phyloP scores from a whole-genome alignment of 1,284 basidiomycete genomes.

The Marasmius sp. region DNA sequence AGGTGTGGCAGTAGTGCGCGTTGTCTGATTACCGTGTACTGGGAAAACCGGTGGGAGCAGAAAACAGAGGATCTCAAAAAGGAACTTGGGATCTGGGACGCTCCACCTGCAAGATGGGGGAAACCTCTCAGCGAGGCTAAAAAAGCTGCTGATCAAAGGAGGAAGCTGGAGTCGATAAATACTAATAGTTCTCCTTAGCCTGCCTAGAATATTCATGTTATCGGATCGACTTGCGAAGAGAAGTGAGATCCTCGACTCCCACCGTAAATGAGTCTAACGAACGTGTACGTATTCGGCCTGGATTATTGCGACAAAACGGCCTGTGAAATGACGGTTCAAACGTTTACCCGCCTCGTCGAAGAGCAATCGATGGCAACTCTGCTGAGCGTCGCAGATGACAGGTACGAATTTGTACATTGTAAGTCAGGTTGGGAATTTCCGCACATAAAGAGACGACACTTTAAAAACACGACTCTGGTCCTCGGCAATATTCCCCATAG shows the following conservation, averaged over 20 bases:
- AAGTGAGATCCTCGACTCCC: not conserved
- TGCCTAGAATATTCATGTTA: not conserved
- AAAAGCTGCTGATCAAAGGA: slow-evolving; percentile 35
- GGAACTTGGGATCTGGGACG: slow-evolving; percentile 84
- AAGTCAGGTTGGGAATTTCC: too few species aligned
- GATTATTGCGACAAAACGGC: not conserved
- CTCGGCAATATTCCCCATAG: too few species aligned
- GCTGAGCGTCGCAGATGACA: too few species aligned
- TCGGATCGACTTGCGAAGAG: not conserved
- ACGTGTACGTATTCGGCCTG: not conserved
- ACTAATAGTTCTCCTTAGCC: not conserved
- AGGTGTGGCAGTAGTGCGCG: slow-evolving; percentile 73
- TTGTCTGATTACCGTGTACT: slow-evolving; percentile 89
- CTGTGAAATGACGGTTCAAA: not conserved
- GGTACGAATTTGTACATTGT: too few species aligned
- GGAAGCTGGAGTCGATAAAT: not conserved
- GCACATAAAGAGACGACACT: too few species aligned
- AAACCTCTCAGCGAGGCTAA: slow-evolving; percentile 58
- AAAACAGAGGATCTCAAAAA: slow-evolving; percentile 77
- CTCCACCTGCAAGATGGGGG: slow-evolving; percentile 65
- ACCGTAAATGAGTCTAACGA: not conserved
- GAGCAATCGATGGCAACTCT: too few species aligned
- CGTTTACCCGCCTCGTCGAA: not conserved
- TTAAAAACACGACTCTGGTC: too few species aligned
- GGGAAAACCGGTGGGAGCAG: slow-evolving; percentile 94